These are phyloP conservation scores for Yamadazyma buinensis DNA, from an alignment of 1,139 yeast genomes.

Conservation along the genomic window DNA sequence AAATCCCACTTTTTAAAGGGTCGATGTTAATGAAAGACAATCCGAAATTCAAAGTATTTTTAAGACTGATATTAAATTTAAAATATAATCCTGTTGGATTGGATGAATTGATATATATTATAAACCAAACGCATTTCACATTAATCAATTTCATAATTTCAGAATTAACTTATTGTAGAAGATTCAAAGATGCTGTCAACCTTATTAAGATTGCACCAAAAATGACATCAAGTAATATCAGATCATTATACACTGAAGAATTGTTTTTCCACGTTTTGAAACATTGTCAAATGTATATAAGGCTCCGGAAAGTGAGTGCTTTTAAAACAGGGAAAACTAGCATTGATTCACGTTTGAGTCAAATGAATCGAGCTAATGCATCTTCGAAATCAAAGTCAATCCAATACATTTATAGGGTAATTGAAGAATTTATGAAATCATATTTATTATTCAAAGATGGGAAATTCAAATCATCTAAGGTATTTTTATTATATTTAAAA, in stretches of 20 bases:
- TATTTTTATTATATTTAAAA: conserved; percentile 8
- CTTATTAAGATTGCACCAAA: conserved; percentile 13
- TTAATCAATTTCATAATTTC: conserved; percentile 25
- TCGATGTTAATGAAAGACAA: conserved; percentile 24
- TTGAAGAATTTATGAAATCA: conserved; percentile 9
- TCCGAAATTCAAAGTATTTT: conserved; percentile 25
- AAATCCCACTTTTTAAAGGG: background rate
- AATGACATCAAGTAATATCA: background rate
- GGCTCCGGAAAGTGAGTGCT: no score
- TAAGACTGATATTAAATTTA: conserved; percentile 16
- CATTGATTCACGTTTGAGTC: no score
- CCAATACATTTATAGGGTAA: background rate
- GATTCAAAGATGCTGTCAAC: conserved; percentile 23
- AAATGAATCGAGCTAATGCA: no score
- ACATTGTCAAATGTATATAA: background rate
- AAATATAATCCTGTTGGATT: background rate
- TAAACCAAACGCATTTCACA: conserved; percentile 6
- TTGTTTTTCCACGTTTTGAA: background rate
- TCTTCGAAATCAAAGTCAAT: background rate
- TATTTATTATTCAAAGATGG: conserved; percentile 8
- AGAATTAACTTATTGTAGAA: conserved; percentile 24
- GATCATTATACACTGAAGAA: background rate
- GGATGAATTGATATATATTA: background rate
- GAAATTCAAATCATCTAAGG: conserved; percentile 3
- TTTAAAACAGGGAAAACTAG: no score